Conservation (phyloP, 345 rosid species). For the Syzygium aqueum region DNA sequence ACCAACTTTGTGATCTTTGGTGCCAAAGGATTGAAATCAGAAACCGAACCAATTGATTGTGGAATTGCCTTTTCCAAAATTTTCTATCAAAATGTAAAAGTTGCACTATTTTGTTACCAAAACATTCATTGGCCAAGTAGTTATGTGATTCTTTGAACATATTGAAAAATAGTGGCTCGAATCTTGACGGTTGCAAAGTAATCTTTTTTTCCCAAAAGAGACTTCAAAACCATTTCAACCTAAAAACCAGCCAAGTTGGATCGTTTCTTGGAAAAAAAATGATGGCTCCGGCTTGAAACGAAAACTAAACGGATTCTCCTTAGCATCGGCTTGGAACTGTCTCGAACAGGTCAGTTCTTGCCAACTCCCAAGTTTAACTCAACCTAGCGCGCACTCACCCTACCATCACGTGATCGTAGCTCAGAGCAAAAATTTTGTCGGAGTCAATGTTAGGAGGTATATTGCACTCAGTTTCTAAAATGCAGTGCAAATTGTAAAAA, state of each 20-base stretch:
- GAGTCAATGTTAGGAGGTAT: background rate
- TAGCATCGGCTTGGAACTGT: background rate
- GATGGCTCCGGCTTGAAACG: background rate
- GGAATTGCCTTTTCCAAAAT: background rate
- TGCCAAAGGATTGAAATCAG: background rate
- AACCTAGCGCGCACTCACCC: background rate
- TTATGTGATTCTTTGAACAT: background rate
- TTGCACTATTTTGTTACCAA: background rate
- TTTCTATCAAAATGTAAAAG: background rate
- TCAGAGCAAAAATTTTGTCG: background rate
- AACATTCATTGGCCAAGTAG: background rate
- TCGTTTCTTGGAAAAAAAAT: background rate
- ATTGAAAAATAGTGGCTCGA: background rate
- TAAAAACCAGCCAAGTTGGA: background rate
- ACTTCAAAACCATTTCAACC: background rate
- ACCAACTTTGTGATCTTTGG: background rate
- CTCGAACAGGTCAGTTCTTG: background rate
- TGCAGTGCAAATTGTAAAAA: background rate
- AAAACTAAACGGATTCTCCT: background rate
- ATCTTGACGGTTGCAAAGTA: background rate
- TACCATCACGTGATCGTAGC: background rate
- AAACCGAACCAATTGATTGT: background rate
- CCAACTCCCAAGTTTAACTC: background rate
- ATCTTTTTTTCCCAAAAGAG: background rate
- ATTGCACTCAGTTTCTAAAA: background rate